Evolutionary conservation across 2,329 filamentous ascomycete genomes (phyloP), one percentile per base, ranked within the genome.

Genomic region (Talaromyces sp.): DNA sequence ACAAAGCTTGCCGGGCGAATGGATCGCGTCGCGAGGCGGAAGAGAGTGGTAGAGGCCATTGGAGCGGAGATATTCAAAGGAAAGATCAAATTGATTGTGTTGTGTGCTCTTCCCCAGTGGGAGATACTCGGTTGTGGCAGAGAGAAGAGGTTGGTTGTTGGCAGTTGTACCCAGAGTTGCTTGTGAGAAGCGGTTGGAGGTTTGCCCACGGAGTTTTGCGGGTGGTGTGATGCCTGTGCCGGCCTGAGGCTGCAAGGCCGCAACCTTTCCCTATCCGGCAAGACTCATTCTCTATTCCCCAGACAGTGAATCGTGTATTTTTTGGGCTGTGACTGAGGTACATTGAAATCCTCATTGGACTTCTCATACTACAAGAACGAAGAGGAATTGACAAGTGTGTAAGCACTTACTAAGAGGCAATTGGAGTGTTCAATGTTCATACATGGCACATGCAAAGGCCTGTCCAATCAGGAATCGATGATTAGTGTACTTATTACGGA

Each of bases 21-120:
- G 76, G 80, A 82, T 78, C 88, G 88, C 75, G 83, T 82, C 76
- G 87, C 86, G 71, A 86, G 77, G 73, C 89, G 87, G 78, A 91
- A 80, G 71, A 91, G 76, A 63, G 84, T 80, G 65, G 83, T 78
- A 68, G 87, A 86, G 73, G 84, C 83, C 84, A 88, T 89, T 76
- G 73, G 68, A 72, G 69, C 67, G 67, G 58, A 51, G 63, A 45
- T 53, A 52, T 58, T 52, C 46, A 21, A 55, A 40, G 56, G 19
- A 35, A 45, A 31, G 19, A 35, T 35, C 28, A 22, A 41, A 53
- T 41, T 43, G 51, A 53, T 58, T 53, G n/a, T 19, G 45, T 41
- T 50, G 54, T 53, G 55, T 37, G 36, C 35, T 56, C 57, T 55
- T 55, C 53, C 53, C 57, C 56, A 57, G 60, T 46, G 62, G 46